Conservation (phyloP, 2,329 filamentous ascomycete genomes). For the Lachnellula cervina region DNA sequence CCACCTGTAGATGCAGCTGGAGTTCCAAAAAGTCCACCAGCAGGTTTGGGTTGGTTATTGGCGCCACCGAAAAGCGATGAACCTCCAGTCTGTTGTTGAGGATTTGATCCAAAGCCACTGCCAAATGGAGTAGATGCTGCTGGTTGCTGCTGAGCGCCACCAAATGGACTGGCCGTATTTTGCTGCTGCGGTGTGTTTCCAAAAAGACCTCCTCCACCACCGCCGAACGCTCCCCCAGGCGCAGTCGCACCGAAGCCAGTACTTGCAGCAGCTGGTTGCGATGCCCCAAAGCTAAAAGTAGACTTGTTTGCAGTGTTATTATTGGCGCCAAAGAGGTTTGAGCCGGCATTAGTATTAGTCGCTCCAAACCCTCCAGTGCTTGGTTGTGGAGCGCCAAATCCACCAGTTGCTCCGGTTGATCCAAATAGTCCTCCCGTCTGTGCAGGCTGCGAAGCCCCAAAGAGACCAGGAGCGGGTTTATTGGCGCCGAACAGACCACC, state of each 20-base stretch:
- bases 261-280: constrained; percentile 1
- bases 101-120: constrained; percentile 32
- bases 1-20: constrained; percentile 29
- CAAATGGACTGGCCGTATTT: constrained; percentile 24
- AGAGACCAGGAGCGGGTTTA: constrained; percentile 36
- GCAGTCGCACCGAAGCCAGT: constrained; percentile 15
- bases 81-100: constrained; percentile 37
- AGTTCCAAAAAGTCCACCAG: constrained; percentile 27
- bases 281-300: constrained; percentile 15
- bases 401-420: constrained; percentile 26
- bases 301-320: constrained; percentile 35
- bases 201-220: constrained; percentile 34
- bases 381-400: constrained; percentile 34
- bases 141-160: constrained; percentile 36
- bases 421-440: constrained; percentile 35
- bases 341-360: constrained; percentile 20
- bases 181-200: constrained; percentile 24
- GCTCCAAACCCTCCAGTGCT: constrained; percentile 19
- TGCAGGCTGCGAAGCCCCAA: constrained; percentile 30
- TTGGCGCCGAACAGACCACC: constrained; percentile 38
- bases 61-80: constrained; percentile 37
- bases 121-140: constrained; percentile 30
- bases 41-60: constrained; percentile 28
- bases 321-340: constrained; percentile 10
- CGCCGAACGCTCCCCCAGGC: constrained; percentile 7